Conservation (phyloP, 2,329 filamentous ascomycete genomes). For the Aspergillus sp. region DNA sequence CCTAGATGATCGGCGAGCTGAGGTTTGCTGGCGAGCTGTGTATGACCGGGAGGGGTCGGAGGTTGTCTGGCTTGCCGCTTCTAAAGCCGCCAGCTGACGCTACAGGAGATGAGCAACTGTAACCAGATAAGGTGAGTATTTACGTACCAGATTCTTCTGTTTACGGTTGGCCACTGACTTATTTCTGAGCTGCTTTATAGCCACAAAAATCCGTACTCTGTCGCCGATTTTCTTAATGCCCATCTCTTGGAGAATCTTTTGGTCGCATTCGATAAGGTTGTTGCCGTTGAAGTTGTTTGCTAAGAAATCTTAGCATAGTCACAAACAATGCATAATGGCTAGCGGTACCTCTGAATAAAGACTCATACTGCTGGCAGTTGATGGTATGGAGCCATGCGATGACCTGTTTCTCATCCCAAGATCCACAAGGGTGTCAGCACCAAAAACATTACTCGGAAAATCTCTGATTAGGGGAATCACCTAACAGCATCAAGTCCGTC, state of each 20-base stretch:
- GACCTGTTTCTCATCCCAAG: conserved; percentile 89
- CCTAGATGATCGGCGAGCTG: conserved; percentile 66
- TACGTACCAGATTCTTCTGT: conserved; percentile 79
- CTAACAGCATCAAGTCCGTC: conserved; percentile 76
- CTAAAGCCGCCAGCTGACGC: conserved; percentile 84
- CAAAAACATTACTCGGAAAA: background rate
- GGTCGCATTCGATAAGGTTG: conserved; percentile 95
- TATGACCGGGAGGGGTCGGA: conserved; percentile 68
- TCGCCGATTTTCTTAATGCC: conserved; percentile 98
- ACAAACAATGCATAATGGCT: background rate
- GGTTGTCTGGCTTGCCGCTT: conserved; percentile 63
- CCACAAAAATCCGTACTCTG: conserved; percentile 84
- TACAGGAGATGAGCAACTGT: conserved; percentile 44
- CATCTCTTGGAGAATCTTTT: conserved; percentile 95
- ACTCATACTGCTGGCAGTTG: conserved; percentile 92
- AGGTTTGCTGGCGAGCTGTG: conserved; percentile 57
- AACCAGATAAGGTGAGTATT: conserved; percentile 14
- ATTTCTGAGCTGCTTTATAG: conserved; percentile 80
- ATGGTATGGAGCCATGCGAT: conserved; percentile 89
- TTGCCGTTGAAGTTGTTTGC: conserved; percentile 97
- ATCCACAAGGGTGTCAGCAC: conserved; percentile 45
- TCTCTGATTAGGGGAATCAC: conserved; percentile 47
- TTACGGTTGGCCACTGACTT: conserved; percentile 77
- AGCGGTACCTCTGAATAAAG: conserved; percentile 72
- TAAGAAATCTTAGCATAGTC: conserved; percentile 31